phyloP scores from a whole-genome alignment of 2,329 filamentous ascomycete species.

The Oidium heveae region DNA sequence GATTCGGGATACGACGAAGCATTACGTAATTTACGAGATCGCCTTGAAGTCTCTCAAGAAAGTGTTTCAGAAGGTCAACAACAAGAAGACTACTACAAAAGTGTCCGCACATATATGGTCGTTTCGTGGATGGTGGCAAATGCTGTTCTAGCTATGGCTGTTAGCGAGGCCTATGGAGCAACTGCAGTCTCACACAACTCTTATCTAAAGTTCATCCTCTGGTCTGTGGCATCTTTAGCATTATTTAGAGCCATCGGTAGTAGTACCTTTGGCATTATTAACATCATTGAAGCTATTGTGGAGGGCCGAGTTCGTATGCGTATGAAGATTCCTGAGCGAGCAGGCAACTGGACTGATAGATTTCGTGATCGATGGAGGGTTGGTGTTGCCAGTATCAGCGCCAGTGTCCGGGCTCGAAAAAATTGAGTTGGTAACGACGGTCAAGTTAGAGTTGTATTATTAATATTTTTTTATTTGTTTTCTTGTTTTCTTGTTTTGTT shows the following conservation, averaged over 20 bases:
- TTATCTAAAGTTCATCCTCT: constrained; percentile 82
- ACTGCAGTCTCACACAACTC: constrained; percentile 54
- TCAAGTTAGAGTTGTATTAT: too few relatives aligned
- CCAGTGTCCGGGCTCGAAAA: constrained; percentile 8
- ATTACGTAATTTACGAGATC: constrained; percentile 44
- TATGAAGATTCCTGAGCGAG: constrained; percentile 11
- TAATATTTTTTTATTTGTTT: too few relatives aligned
- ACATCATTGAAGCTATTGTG: constrained; percentile 58
- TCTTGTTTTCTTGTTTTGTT: too few relatives aligned
- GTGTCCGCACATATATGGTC: constrained; percentile 77
- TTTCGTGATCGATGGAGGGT: constrained; percentile 11
- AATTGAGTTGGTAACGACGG: background rate
- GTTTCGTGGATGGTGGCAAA: constrained; percentile 94
- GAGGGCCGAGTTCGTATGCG: constrained; percentile 44
- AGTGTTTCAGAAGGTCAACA: constrained; percentile 37
- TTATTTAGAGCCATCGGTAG: constrained; percentile 70
- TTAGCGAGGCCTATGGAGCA: constrained; percentile 61
- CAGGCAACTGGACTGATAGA: constrained; percentile 10
- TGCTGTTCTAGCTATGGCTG: constrained; percentile 62
- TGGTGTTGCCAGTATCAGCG: constrained; percentile 12
- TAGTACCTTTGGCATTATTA: constrained; percentile 60
- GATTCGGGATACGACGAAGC: constrained; percentile 89
- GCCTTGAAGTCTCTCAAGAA: constrained; percentile 48
- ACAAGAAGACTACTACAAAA: constrained; percentile 96
- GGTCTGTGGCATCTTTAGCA: constrained; percentile 67